Evolutionary conservation across 2,329 filamentous ascomycete genomes (phyloP), one percentile per base, ranked within the genome.

Genomic region (Fusarium concolor): DNA sequence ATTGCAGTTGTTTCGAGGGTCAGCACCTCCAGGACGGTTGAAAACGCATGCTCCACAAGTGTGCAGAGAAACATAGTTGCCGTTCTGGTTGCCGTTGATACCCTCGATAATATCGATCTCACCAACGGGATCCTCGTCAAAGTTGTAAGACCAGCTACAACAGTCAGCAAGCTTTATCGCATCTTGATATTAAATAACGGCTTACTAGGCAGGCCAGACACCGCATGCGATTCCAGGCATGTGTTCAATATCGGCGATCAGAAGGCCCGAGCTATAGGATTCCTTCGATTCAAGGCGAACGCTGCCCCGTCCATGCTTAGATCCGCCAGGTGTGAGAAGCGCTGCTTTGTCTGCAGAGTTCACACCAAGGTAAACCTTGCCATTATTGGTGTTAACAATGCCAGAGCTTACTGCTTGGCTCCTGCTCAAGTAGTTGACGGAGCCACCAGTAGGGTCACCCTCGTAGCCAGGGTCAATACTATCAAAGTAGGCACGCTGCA

Each of bases 61-160:
- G 17, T 63, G 59, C 1, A 63, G 49, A 20, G 59, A 63, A 1
- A 63, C 59, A 12, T 45, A 22, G 15, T 63, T 63, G 43, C 43
- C 42, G 5, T 60, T 31, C 26, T 63, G 59, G 2, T 58, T 58
- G 2, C 8, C 42, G 5, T 63, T 63, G 14, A 63, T 50, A 1
- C 59, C 55, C 33, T 63, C 59, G 3, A 63, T 60, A 12, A 63
- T 63, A 1, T 63, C 59, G 12, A 63, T 63, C 26, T 63, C 59
- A 3, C 59, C 59, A 50, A 63, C 18, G 11, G 59, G 59, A 3
- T 63, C 59, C 9, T 63, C 59, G 0, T 59, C 59, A 24, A 63
- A 60, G 38, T 63, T 63, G 10, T 60, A 63, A 10, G 58, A 62
- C 58, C 58, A 62, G 53, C 58, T 62, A 14, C 1, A 7, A 26